phyloP scores from a whole-genome alignment of 176 grass and related monocot species.

The Oryza nivara region DNA sequence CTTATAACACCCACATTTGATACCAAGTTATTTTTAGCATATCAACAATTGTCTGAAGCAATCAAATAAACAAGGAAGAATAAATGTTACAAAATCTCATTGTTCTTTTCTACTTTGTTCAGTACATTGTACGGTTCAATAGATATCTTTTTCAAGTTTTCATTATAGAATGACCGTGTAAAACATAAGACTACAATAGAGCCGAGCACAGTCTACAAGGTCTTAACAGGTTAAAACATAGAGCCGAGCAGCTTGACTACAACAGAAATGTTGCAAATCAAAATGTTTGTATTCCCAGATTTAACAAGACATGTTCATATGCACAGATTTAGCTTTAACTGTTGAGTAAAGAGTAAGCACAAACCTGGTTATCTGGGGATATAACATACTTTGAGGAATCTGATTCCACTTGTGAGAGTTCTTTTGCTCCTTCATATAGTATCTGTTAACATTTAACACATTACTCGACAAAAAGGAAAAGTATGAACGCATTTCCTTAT shows the following conservation, averaged over 20 bases:
- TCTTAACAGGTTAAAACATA: slow-evolving; percentile 13
- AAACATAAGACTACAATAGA: slow-evolving; percentile 24
- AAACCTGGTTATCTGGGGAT: slow-evolving; percentile 77
- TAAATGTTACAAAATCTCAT: neutral
- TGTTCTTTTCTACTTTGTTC: neutral
- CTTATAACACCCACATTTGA: slow-evolving; percentile 2
- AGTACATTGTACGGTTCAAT: neutral
- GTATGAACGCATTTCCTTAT: slow-evolving; percentile 23
- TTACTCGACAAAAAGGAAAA: slow-evolving; percentile 18
- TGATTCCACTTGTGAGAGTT: slow-evolving; percentile 75
- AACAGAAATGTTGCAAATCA: neutral
- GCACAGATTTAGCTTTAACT: neutral
- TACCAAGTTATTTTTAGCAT: neutral
- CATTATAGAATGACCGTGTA: neutral
- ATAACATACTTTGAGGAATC: slow-evolving; percentile 76
- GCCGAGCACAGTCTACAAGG: neutral
- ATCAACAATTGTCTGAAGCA: neutral
- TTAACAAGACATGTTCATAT: slow-evolving; percentile 2
- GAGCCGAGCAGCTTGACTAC: neutral
- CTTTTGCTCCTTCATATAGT: slow-evolving; percentile 92
- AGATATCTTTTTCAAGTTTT: neutral
- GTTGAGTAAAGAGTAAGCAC: neutral
- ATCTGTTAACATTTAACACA: slow-evolving; percentile 58
- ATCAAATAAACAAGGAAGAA: slow-evolving; percentile 19
- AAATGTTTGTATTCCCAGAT: slow-evolving; percentile 14